Base-by-base conservation (phyloP, 1,284 basidiomycete genomes). In the Trichosporon coremiiforme region DNA sequence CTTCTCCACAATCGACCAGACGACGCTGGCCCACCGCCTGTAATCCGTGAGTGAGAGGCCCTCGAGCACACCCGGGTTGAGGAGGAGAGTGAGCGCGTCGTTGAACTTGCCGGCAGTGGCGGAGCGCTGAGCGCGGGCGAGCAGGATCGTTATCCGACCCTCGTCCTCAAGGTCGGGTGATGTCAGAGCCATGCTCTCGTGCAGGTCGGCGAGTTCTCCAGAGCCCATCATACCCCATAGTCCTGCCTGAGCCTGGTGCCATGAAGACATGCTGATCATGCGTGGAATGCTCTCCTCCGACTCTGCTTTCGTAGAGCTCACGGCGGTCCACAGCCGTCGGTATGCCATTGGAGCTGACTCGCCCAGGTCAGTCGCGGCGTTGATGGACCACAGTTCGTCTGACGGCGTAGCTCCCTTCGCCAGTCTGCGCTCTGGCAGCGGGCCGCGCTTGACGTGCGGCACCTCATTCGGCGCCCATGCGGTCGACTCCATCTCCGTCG, bases 321-420 rank as follows among this genome's bases (percentile, higher is more conserved):
- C 66, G 0, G 83, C 78, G 6, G 70, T 66, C 64, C 79, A 78
- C n/a, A 81, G 74, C 1, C 82, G 75, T 22, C 75, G 72, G 36
- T 81, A 78, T 1, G 81, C 82, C 2, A 79, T 64, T 31, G 78
- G 80, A 2, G 79, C 74, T 0, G 81, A 76, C 71, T 84, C 82
- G 31, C 82, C 82, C 35, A 83, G 65, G 65, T 83, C 81, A 10
- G 82, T 64, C 41, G 81, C 81, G 2, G 79, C 74, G 41, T 77
- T 78, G 68, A 81, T 72, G 2, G 73, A 71, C 82, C 81, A 83
- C 25, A 84, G 70, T 69, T 82, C 81, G 70, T 82, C 82, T 66
- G 75, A 73, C 8, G 83, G 77, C 6, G 76, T 74, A 6, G 68
- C 31, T 6, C 74, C 66, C 17, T 72, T 68, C 4, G 77, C 73